Conservation (phyloP, 2,329 filamentous ascomycete genomes). For the Claviceps sp. region DNA sequence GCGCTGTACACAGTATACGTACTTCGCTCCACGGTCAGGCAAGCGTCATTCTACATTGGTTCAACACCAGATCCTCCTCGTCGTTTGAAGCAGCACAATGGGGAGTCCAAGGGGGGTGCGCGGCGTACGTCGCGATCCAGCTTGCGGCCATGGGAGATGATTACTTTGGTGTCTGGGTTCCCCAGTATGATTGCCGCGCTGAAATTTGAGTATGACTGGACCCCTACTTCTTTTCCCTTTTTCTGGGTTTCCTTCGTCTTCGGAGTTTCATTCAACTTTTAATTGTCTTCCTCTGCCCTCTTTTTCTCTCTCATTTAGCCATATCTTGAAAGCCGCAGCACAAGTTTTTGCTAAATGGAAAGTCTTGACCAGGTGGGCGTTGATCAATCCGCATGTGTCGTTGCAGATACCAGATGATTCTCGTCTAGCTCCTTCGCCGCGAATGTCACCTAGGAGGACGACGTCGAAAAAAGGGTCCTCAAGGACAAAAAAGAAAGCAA, state of each 20-base stretch:
- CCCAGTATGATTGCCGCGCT: constrained; percentile 75
- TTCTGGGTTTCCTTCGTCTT: background rate
- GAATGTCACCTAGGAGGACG: constrained; percentile 11
- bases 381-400: constrained; percentile 73
- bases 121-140: constrained; percentile 53
- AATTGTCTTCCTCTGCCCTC: background rate
- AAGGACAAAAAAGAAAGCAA: constrained; percentile 29
- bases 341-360: constrained; percentile 4
- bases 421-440: constrained; percentile 40
- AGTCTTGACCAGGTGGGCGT: constrained; percentile 59
- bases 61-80: constrained; percentile 81
- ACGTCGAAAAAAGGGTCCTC: too few relatives aligned
- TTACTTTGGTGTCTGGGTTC: constrained; percentile 75
- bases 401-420: constrained; percentile 57
- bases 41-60: constrained; percentile 69
- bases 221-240: background rate
- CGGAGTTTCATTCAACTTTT: constrained; percentile 44
- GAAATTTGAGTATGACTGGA: constrained; percentile 67
- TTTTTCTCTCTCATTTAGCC: background rate
- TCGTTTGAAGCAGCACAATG: constrained; percentile 86
- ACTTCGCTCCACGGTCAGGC: constrained; percentile 65
- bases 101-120: constrained; percentile 67
- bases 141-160: constrained; percentile 83
- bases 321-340: constrained; percentile 8
- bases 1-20: constrained; percentile 91